Conservation (phyloP, 345 rosid genomes). For the Camelina sativa region DNA sequence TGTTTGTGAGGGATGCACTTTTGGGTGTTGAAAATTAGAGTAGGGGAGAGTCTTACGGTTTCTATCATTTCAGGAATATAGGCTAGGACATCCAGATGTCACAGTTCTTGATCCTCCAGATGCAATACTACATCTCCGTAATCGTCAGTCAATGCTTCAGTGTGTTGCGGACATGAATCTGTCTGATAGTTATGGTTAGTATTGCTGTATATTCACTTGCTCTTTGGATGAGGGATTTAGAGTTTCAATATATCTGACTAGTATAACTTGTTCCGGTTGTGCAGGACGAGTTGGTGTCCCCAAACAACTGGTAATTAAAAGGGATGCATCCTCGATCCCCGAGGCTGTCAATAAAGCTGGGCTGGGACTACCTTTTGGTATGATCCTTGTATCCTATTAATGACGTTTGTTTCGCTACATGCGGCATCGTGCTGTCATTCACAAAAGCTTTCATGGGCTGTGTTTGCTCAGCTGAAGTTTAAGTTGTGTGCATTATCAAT, state of each 20-base stretch:
- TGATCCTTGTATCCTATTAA: not conserved
- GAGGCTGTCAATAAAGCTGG: conserved; percentile 14
- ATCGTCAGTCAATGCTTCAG: conserved; percentile 25
- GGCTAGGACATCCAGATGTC: conserved; percentile 25
- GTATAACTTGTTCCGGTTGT: not conserved
- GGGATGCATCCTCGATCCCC: conserved; percentile 16
- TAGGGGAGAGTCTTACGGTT: not conserved
- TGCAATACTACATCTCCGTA: conserved; percentile 22
- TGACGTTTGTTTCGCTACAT: not conserved
- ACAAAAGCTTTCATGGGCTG: not conserved
- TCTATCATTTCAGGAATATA: conserved; percentile 17
- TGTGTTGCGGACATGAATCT: conserved; percentile 23
- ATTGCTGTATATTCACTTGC: not conserved
- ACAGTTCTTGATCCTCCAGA: conserved; percentile 26
- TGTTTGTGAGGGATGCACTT: not conserved
- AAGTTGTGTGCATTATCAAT: not conserved
- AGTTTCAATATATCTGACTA: not conserved
- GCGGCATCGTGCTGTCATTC: not conserved
- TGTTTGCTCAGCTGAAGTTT: not conserved
- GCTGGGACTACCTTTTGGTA: conserved; percentile 19
- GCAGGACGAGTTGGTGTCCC: conserved; percentile 15
- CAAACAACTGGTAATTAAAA: conserved; percentile 15
- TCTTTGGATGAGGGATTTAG: not conserved
- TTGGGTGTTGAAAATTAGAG: not conserved
- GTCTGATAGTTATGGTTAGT: conserved; percentile 16